These are phyloP conservation scores for Circinella minor DNA, from an alignment of 371 early-diverging fungal genomes.

Conservation along the genomic window DNA sequence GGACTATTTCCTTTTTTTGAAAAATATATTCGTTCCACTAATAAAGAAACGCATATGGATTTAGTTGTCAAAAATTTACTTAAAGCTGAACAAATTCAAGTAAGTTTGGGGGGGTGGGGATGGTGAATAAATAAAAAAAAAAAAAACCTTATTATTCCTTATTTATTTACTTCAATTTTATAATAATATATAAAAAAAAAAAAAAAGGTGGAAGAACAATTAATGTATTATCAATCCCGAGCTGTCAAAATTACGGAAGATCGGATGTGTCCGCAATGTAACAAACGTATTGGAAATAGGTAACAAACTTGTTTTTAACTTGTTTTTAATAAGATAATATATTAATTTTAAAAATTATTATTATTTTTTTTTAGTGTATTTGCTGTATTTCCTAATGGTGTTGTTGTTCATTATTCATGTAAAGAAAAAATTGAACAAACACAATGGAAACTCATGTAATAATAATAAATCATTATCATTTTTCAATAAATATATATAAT, in stretches of 20 bases:
- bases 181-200: background rate
- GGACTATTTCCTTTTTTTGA: constrained; percentile 71
- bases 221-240: constrained; percentile 65
- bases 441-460: constrained; percentile 48
- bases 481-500: background rate
- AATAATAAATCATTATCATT: background rate
- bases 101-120: constrained; percentile 28
- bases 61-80: constrained; percentile 72
- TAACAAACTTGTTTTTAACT: too few species aligned
- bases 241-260: constrained; percentile 79
- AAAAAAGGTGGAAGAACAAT: constrained; percentile 68
- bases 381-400: constrained; percentile 76
- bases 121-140: too few species aligned
- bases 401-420: constrained; percentile 81
- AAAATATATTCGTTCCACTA: constrained; percentile 70
- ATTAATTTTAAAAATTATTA: too few species aligned
- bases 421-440: constrained; percentile 66
- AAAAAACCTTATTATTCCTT: too few species aligned
- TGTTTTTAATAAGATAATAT: too few species aligned
- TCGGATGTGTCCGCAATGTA: constrained; percentile 81
- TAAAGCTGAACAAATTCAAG: constrained; percentile 74
- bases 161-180: constrained; percentile 5
- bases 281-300: constrained; percentile 82
- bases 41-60: constrained; percentile 67
- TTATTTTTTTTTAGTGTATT: too few species aligned